These are phyloP conservation scores for Nematocida major DNA, from an alignment of 371 early-diverging fungal genomes.

Conservation along the genomic window DNA sequence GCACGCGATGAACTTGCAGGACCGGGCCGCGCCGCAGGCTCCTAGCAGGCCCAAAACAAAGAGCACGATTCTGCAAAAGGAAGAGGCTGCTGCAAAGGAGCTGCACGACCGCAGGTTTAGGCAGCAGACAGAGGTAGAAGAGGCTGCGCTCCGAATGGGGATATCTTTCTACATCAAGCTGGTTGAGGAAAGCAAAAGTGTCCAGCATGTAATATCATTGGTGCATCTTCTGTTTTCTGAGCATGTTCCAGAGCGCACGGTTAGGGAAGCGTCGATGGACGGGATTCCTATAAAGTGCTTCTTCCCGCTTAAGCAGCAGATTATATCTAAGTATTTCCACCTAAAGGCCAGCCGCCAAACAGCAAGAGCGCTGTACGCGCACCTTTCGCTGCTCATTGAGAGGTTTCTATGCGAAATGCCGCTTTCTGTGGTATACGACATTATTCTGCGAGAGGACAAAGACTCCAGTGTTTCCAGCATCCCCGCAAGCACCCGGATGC, in stretches of 20 bases:
- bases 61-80: conserved; percentile 7
- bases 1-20: neutral
- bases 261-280: neutral
- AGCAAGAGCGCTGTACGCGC: neutral
- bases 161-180: conserved; percentile 12
- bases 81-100: conserved; percentile 10
- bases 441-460: conserved; percentile 9
- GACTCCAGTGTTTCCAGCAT: neutral
- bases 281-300: conserved; percentile 4
- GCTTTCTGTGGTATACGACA: conserved; percentile 5
- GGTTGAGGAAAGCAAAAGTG: neutral
- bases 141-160: neutral
- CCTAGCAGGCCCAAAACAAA: neutral
- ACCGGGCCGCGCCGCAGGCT: neutral
- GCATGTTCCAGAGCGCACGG: neutral
- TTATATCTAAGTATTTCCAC: conserved; percentile 31
- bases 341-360: neutral
- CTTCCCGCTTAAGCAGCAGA: conserved; percentile 43
- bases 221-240: conserved; percentile 41
- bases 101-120: neutral
- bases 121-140: conserved; percentile 20
- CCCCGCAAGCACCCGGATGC: neutral
- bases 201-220: conserved; percentile 26
- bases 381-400: neutral
- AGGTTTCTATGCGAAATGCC: neutral